Base-by-base conservation (phyloP, 1,284 basidiomycete genomes). In the Ustilago sp. region DNA sequence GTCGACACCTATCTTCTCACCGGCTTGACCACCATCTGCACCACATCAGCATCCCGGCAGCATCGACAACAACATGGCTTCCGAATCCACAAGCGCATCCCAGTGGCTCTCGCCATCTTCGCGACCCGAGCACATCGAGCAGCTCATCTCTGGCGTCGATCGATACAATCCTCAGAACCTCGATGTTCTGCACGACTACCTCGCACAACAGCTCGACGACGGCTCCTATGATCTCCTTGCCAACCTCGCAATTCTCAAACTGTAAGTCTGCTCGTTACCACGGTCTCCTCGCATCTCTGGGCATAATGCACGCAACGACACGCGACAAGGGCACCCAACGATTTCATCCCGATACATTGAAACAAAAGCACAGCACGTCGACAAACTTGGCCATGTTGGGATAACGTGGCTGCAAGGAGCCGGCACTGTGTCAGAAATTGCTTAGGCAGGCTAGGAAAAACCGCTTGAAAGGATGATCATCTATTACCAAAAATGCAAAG, bases 131-230 rank as follows among this genome's bases (percentile, higher is more conserved):
- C 78, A 82, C 68, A 83, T 84, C 57, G 80, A 83, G 34, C 79
- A 82, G 68, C 74, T 83, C 71, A 85, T 85, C 70, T 80, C 80
- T 15, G 83, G 81, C 62, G 81, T 85, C 54, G 94, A 98, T 89
- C 91, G 95, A 73, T 98, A 98, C 88, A 98, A 98, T 87, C 95
- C 95, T 45, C 92, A 93, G 68, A 98, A 97, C 87, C 91, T 96
- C 69, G 89, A 91, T 48, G 93, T 95, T 75, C 91, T 98, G 68
- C 94, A 97, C 88, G 95, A 97, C 85, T 98, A 98, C 88, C 91
- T 98, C 68, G 93, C 92, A 85, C 91, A 93, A 85, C 95, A 98
- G 88, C 93, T 94, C 80, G 90, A 93, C 81, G 92, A 90, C 81
- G 91, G 92, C 81, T 92, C 94, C 84, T 97, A 97, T 84, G 95